Conservation (phyloP, 495 filamentous ascomycete genomes). For the Xylaria acuta region DNA sequence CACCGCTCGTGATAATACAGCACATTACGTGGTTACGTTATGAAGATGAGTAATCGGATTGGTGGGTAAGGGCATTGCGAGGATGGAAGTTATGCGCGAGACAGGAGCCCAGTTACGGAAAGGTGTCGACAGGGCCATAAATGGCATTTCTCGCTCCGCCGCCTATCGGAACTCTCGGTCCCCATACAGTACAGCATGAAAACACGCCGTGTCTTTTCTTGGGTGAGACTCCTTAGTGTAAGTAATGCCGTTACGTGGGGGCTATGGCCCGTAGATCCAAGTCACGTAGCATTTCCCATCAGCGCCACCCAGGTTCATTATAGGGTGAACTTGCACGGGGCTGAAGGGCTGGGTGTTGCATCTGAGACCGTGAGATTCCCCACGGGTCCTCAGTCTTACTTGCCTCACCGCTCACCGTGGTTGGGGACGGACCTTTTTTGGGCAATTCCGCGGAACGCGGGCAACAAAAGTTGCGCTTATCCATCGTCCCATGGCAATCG, state of each 20-base stretch:
- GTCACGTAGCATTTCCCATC: slow-evolving; percentile 13
- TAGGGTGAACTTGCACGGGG: slow-evolving; percentile 11
- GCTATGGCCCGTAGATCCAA: not conserved
- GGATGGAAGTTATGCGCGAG: not conserved
- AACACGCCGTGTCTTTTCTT: not conserved
- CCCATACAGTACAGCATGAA: slow-evolving; percentile 1
- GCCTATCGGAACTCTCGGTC: slow-evolving; percentile 11
- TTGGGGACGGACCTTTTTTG: not conserved
- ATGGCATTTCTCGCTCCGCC: not conserved
- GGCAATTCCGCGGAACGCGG: not conserved
- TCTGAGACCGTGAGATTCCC: slow-evolving; percentile 2
- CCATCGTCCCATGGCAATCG: not conserved
- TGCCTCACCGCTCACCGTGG: not conserved
- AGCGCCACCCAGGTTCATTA: not conserved
- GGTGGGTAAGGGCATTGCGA: too few species aligned
- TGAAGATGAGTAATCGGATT: not conserved
- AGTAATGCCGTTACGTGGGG: slow-evolving; percentile 1
- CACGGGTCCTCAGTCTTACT: not conserved
- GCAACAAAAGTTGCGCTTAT: not conserved
- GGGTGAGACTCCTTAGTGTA: slow-evolving; percentile 4
- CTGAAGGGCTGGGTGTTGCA: slow-evolving; percentile 9
- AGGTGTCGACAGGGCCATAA: not conserved
- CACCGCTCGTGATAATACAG: not conserved
- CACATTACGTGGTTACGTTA: not conserved
- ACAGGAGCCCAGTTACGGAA: not conserved